Percentiles rank a stretch among this genome's conserved stretches.
These are phyloP conservation scores for Paramecium pentaurelia DNA, from an alignment of 73 alveolate species.

Conservation along the genomic window DNA sequence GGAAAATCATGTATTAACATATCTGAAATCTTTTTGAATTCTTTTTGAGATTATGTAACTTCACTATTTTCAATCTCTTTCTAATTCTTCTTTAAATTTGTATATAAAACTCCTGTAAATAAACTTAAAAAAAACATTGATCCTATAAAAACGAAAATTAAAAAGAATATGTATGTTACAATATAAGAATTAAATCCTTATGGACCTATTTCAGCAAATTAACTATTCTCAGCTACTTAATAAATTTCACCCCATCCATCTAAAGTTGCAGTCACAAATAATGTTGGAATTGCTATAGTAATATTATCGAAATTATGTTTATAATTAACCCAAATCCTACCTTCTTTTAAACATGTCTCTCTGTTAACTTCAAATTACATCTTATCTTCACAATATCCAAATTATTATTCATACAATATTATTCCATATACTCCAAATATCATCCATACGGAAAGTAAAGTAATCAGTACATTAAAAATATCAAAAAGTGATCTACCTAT, in stretches of 20 bases:
- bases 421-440: slow-evolving; percentile 31
- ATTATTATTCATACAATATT: not conserved
- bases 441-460: not conserved
- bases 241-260: slow-evolving; percentile 28
- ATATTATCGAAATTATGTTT: slow-evolving; percentile 33
- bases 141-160: not conserved
- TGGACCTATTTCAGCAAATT: slow-evolving; percentile 23
- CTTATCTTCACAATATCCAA: slow-evolving; percentile 30
- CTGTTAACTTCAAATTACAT: not conserved
- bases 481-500: not conserved
- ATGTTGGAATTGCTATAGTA: not conserved
- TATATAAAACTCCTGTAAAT: not conserved
- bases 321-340: not conserved
- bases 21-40: not conserved
- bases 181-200: not conserved
- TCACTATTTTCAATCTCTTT: not conserved
- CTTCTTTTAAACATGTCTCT: not conserved
- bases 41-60: not conserved
- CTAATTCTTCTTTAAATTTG: not conserved
- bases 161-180: not conserved
- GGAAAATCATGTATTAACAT: not conserved
- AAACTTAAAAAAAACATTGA: not conserved
- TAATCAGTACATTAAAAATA: not conserved
- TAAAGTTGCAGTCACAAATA: not conserved
- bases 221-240: not conserved